These are phyloP conservation scores for Tylopilus plumbeoviolaceoides DNA, from an alignment of 768 basidiomycete genomes.

Conservation along the genomic window DNA sequence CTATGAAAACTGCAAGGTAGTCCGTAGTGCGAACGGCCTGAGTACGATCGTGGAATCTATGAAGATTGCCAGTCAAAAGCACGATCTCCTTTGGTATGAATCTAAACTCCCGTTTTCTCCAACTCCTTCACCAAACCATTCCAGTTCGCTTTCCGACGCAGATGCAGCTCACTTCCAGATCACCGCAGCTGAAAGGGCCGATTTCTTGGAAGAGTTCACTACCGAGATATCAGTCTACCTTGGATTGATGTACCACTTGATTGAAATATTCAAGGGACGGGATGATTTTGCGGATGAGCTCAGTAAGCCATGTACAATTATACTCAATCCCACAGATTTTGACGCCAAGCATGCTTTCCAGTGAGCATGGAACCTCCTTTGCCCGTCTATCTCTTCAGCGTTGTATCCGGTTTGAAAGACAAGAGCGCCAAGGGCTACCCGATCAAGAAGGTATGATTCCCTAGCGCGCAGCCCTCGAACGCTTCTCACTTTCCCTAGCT, in stretches of 20 bases:
- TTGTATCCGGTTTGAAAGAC: conserved; percentile 87
- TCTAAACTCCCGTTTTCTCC: background rate
- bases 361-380: conserved; percentile 96
- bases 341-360: conserved; percentile 30
- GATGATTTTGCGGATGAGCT: conserved; percentile 96
- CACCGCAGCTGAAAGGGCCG: conserved; percentile 63
- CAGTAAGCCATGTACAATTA: conserved; percentile 53
- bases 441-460: conserved; percentile 77
- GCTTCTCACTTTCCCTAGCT: conserved; percentile 47
- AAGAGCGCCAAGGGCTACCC: conserved; percentile 95
- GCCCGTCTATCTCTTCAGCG: conserved; percentile 86
- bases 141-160: conserved; percentile 69
- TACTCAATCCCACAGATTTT: background rate
- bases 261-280: conserved; percentile 90
- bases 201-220: conserved; percentile 84
- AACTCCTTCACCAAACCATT: conserved; percentile 4
- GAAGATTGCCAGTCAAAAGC: conserved; percentile 84
- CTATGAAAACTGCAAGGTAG: conserved; percentile 86
- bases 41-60: conserved; percentile 80
- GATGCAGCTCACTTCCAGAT: conserved; percentile 72
- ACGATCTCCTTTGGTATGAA: conserved; percentile 73
- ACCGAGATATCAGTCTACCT: conserved; percentile 92
- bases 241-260: conserved; percentile 91
- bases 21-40: conserved; percentile 80
- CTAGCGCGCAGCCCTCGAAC: background rate